Evolutionary conservation across 441 rosid genomes (phyloP).

Genomic region (Euphorbia celastroides): DNA sequence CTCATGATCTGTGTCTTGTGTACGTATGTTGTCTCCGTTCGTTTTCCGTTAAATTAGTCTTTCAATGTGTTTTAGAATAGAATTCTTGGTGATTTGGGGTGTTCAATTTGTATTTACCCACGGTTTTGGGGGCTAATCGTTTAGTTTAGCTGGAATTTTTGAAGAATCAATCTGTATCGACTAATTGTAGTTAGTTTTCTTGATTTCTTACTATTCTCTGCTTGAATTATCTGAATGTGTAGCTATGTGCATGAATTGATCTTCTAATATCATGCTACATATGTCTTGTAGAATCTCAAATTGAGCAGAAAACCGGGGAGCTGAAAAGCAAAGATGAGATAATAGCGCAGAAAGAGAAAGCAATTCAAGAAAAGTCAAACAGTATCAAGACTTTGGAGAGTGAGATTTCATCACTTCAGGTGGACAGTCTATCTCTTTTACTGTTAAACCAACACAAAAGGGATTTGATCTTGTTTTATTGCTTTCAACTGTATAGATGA

Average conservation of each 20-base stretch:
- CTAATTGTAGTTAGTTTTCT: neutral
- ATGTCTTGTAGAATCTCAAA: constrained; percentile 43
- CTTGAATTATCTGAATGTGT: neutral
- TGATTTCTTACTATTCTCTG: neutral
- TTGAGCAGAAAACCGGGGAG: constrained; percentile 53
- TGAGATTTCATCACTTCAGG: constrained; percentile 69
- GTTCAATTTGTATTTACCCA: neutral
- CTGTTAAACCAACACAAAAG: neutral
- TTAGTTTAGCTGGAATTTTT: neutral
- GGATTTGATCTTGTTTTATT: neutral
- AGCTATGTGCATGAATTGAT: neutral
- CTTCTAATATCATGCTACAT: neutral
- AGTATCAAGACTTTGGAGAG: constrained; percentile 57
- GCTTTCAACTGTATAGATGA: neutral
- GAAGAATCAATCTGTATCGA: too few relatives aligned
- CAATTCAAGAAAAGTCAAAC: constrained; percentile 47
- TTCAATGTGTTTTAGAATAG: neutral
- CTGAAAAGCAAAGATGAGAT: constrained; percentile 52
- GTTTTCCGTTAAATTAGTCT: neutral
- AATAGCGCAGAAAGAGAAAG: constrained; percentile 54
- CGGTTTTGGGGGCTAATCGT: neutral
- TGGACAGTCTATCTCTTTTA: neutral
- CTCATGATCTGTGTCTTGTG: neutral
- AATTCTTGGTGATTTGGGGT: neutral
- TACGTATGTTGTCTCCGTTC: neutral